These are phyloP conservation scores for Protostelium mycophagum DNA, from an alignment of 78 protist genomes.

Conservation along the genomic window DNA sequence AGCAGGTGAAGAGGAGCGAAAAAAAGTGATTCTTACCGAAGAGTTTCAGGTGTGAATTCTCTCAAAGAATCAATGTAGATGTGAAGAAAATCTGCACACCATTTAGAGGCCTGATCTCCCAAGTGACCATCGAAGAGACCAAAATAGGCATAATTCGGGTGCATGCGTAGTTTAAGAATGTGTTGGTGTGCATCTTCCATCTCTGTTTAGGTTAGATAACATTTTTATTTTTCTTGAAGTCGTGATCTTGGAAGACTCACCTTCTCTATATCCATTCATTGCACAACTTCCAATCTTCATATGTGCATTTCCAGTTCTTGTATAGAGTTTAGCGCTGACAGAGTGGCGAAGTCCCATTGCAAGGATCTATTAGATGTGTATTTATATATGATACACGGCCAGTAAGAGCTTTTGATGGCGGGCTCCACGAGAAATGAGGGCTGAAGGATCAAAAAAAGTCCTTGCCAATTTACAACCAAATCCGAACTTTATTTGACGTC, in stretches of 20 bases:
- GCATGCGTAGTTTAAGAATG: not conserved
- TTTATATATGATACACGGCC: no score
- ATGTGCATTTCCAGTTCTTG: not conserved
- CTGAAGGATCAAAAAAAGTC: no score
- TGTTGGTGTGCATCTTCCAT: not conserved
- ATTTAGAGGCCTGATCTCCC: not conserved
- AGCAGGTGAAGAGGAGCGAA: not conserved
- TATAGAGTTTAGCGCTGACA: not conserved
- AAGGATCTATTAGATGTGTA: no score
- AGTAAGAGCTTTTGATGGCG: no score
- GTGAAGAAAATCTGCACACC: not conserved
- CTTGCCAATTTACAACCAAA: no score
- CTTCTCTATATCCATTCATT: not conserved
- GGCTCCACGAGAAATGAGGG: no score
- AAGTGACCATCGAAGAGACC: not conserved
- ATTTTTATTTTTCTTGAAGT: no score
- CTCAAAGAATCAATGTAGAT: not conserved
- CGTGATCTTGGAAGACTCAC: not conserved
- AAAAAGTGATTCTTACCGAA: no score
- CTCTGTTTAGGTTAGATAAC: no score
- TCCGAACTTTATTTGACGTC: no score
- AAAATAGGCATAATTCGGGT: not conserved
- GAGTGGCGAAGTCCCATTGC: not conserved
- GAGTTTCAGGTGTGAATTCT: not conserved
- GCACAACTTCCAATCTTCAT: not conserved